Evolutionary conservation across 176 grass and related monocot species (phyloP).

Genomic region (Carex scoparia): DNA sequence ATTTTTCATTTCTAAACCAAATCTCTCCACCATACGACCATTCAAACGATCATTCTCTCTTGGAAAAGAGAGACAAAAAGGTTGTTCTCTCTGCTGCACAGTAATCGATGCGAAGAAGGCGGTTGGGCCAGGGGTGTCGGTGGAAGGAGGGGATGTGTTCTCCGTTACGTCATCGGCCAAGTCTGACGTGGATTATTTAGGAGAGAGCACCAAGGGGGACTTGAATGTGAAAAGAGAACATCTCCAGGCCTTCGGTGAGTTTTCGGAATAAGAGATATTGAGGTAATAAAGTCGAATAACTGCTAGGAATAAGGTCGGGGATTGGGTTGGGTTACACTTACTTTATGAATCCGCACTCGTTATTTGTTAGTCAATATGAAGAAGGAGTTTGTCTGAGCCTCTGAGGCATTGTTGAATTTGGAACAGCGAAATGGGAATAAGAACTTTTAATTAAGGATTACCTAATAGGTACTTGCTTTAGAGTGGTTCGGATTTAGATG

Average conservation of each 20-base stretch:
- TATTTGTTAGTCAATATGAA: too few species aligned
- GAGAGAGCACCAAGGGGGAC: conserved; percentile 94
- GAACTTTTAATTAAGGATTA: background rate
- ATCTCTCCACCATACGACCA: background rate
- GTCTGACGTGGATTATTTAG: conserved; percentile 86
- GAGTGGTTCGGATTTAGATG: background rate
- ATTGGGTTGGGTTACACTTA: too few species aligned
- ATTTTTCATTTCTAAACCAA: background rate
- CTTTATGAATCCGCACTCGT: too few species aligned
- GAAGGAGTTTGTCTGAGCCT: background rate
- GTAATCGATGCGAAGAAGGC: conserved; percentile 31
- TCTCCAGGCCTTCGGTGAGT: conserved; percentile 65
- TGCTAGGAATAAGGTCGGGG: background rate
- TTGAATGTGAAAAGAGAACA: conserved; percentile 74
- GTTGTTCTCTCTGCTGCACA: conserved; percentile 7
- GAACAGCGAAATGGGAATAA: background rate
- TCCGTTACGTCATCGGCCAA: conserved; percentile 73
- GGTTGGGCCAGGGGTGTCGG: conserved; percentile 26
- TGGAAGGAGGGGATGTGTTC: conserved; percentile 57
- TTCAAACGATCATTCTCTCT: background rate
- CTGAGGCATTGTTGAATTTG: background rate
- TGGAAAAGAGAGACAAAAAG: background rate
- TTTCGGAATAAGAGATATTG: background rate
- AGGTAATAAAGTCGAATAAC: background rate
- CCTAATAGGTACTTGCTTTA: background rate